A percentile compares a stretch with the other conserved stretches of the same genome.
phyloP scores from a whole-genome alignment of 257 asterid species.

The Cinchona pubescens region DNA sequence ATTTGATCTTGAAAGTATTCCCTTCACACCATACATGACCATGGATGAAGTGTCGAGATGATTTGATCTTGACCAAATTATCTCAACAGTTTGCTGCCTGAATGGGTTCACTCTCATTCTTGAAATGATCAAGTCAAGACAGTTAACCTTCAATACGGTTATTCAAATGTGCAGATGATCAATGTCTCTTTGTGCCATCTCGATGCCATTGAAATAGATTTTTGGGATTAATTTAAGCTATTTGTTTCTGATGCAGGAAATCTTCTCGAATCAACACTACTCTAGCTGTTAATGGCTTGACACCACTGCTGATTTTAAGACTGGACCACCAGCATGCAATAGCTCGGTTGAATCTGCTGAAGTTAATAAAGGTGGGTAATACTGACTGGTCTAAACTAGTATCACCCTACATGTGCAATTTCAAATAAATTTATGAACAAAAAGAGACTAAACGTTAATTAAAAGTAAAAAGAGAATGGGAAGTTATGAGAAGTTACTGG shows the following conservation, averaged over 20 bases:
- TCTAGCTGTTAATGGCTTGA: constrained; percentile 91
- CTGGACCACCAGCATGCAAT: constrained; percentile 97
- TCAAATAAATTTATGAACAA: no score
- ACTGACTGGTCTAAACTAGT: constrained; percentile 6
- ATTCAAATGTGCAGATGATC: no score
- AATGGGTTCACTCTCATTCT: neutral
- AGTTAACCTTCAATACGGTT: neutral
- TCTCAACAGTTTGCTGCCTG: neutral
- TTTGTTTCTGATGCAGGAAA: constrained; percentile 61
- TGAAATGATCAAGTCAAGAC: neutral
- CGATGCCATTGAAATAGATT: neutral
- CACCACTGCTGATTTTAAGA: constrained; percentile 78
- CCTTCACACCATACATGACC: neutral
- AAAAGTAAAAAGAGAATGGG: no score
- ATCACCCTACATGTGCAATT: no score
- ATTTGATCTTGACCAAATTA: neutral
- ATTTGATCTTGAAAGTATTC: neutral
- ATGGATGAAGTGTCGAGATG: neutral
- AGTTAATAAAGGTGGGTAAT: constrained; percentile 72
- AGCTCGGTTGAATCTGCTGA: constrained; percentile 86
- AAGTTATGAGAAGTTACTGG: no score
- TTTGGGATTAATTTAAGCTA: neutral
- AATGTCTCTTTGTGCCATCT: neutral
- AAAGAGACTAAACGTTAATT: no score
- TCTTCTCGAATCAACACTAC: constrained; percentile 93